These are phyloP conservation scores for Bryum argenteum DNA, from an alignment of 225 moss, liverwort and hornwort genomes.

Conservation along the genomic window DNA sequence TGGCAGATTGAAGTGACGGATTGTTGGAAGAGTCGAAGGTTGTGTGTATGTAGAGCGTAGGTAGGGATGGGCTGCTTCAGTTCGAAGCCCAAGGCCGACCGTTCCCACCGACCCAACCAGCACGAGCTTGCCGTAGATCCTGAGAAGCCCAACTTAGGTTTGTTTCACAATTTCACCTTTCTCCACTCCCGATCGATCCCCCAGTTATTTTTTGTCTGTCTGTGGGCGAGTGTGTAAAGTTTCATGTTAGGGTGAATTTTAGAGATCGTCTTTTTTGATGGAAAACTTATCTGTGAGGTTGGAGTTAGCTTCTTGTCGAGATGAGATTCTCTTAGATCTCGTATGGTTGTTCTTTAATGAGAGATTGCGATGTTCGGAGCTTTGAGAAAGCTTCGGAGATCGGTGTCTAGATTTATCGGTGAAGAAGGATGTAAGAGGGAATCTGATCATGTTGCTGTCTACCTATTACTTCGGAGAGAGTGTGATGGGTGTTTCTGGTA, in stretches of 20 bases:
- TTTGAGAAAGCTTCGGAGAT: too few relatives aligned
- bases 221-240: background rate
- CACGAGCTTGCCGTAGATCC: slow-evolving; percentile 57
- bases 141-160: slow-evolving; percentile 59
- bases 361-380: background rate
- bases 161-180: slow-evolving; percentile 27
- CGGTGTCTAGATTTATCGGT: too few relatives aligned
- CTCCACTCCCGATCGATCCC: background rate
- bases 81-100: slow-evolving; percentile 72
- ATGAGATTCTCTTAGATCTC: background rate
- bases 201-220: background rate
- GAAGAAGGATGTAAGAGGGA: too few relatives aligned
- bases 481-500: too few relatives aligned
- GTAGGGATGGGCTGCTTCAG: slow-evolving; percentile 97
- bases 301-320: background rate
- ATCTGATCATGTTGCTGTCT: too few relatives aligned
- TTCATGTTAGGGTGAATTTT: background rate
- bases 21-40: background rate
- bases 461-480: too few relatives aligned
- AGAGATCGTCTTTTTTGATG: background rate
- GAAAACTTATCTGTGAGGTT: background rate
- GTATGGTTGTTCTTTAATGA: background rate
- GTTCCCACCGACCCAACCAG: slow-evolving; percentile 41
- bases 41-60: too few relatives aligned
- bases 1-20: slow-evolving; percentile 49